Percentiles rank a stretch among this genome's conserved stretches.
phyloP scores from a whole-genome alignment of 2,329 filamentous ascomycete species.

The Penicillium sp. region DNA sequence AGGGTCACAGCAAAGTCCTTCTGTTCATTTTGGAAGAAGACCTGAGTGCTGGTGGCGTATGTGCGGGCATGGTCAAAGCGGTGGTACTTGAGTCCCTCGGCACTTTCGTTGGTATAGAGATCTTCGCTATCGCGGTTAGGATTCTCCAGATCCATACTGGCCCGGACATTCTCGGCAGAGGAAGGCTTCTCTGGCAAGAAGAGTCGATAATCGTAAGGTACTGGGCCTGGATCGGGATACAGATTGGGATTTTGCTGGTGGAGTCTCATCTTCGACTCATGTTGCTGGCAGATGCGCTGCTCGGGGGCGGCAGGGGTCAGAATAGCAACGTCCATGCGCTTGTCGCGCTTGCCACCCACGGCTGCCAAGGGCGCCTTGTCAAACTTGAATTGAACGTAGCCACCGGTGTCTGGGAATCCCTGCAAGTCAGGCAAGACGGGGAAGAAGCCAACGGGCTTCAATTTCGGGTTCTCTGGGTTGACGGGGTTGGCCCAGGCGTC shows the following conservation, averaged over 20 bases:
- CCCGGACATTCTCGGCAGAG: conserved; percentile 53
- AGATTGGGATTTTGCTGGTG: conserved; percentile 52
- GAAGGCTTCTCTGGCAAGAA: conserved; percentile 56
- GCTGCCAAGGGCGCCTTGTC: conserved; percentile 58
- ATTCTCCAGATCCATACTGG: conserved; percentile 57
- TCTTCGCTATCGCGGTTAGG: conserved; percentile 55
- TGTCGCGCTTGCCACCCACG: conserved; percentile 53
- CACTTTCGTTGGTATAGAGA: conserved; percentile 49
- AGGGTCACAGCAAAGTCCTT: conserved; percentile 61
- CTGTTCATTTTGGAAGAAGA: conserved; percentile 49
- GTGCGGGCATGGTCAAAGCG: conserved; percentile 59
- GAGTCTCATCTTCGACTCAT: conserved; percentile 50
- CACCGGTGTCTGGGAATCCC: conserved; percentile 59
- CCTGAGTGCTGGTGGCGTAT: conserved; percentile 61
- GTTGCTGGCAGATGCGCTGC: conserved; percentile 50
- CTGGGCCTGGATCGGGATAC: conserved; percentile 54
- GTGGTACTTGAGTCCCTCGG: conserved; percentile 50
- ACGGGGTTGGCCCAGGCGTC: conserved; percentile 62
- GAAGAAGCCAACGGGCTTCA: conserved; percentile 61
- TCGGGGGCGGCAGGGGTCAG: conserved; percentile 55
- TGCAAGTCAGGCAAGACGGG: conserved; percentile 63
- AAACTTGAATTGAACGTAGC: conserved; percentile 63
- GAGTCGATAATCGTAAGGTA: conserved; percentile 61
- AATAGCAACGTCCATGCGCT: conserved; percentile 60
- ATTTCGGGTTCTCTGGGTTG: conserved; percentile 59